Conservation (phyloP, 2,329 filamentous ascomycete species). For the Ophiostoma quercus region DNA sequence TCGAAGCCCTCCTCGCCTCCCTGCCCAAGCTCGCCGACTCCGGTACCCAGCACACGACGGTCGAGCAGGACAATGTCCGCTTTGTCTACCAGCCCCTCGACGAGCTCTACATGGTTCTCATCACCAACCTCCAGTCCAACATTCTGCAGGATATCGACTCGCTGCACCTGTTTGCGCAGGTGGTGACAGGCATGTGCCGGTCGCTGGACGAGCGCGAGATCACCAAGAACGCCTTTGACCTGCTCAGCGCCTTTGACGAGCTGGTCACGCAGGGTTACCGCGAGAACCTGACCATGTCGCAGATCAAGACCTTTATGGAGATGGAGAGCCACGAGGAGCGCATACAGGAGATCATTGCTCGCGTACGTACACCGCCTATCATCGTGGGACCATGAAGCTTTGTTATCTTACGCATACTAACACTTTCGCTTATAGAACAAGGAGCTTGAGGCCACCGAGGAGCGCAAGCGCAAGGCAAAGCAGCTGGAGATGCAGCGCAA, state of each 20-base stretch:
- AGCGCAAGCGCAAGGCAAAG: slow-evolving; percentile 97
- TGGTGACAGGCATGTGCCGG: slow-evolving; percentile 94
- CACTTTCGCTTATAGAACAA: slow-evolving; percentile 64
- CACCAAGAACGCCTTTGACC: slow-evolving; percentile 86
- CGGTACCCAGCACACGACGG: slow-evolving; percentile 93
- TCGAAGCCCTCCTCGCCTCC: slow-evolving; percentile 92
- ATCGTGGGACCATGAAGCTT: neutral
- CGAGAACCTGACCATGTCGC: slow-evolving; percentile 90
- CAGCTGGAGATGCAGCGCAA: slow-evolving; percentile 98
- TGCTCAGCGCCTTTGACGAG: slow-evolving; percentile 95
- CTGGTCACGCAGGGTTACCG: slow-evolving; percentile 91
- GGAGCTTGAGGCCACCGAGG: slow-evolving; percentile 94
- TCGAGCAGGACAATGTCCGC: slow-evolving; percentile 98
- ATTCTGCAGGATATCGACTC: slow-evolving; percentile 99
- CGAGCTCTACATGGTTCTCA: slow-evolving; percentile 98
- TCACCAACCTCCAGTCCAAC: slow-evolving; percentile 99
- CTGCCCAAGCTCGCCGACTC: slow-evolving; percentile 97
- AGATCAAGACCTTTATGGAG: slow-evolving; percentile 98
- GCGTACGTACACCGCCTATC: slow-evolving; percentile 49
- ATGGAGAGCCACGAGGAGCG: slow-evolving; percentile 99
- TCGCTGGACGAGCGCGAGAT: slow-evolving; percentile 95
- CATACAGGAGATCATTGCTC: slow-evolving; percentile 95
- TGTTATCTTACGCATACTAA: neutral
- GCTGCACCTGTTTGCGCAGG: slow-evolving; percentile 93
- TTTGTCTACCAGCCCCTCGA: slow-evolving; percentile 99